Base-by-base conservation (phyloP, 441 rosid species). In the Daphne laureola region DNA sequence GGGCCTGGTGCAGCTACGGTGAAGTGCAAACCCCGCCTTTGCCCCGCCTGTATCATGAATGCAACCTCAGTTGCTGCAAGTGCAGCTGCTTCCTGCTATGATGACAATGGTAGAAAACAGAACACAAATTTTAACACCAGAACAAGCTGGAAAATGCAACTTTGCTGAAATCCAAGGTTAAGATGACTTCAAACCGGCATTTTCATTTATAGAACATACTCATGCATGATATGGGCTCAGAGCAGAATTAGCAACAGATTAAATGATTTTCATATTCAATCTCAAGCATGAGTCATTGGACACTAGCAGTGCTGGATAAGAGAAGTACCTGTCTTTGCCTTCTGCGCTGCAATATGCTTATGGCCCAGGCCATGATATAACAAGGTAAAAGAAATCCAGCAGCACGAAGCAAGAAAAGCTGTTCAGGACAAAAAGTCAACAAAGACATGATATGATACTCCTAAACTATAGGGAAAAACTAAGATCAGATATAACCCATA, bases 351-450 rank as follows among this genome's bases (percentile, higher is more conserved):
- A 93, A 62, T 59, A 87, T 77, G 61, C 93, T 82, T 36, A 93
- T 84, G 60, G 96, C 96, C 99, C 99, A 93, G 49, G 97, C 99
- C 99, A 90, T 84, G 60, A 93, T 83, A 65, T 90, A 93, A 69
- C 97, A 90, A 2, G 99, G 96, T 47, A 90, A 83, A 67, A 93
- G 96, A 74, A 93, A 93, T 48, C 95, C 90, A 3, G 86, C 96
- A n/a, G 91, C 97, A 1, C 97, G 84, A 44, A 93, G 87, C 66
- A 84, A 64, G 74, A 81, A 81, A 63, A 84, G 84, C 92, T 84
- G 65, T 55, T 35, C 2, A 54, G 43, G 51, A 63, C 5, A 58
- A 31, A 35, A 63, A 53, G n/a, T 14, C 21, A 38, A 56, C 49
- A 5, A 60, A 35, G 42, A 53, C 40, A 56, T 42, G 25, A 49